Percentiles rank a stretch among this genome's conserved stretches.
Evolutionary conservation across 2,329 filamentous ascomycete genomes (phyloP).

Genomic region (Fusarium pininemorale): DNA sequence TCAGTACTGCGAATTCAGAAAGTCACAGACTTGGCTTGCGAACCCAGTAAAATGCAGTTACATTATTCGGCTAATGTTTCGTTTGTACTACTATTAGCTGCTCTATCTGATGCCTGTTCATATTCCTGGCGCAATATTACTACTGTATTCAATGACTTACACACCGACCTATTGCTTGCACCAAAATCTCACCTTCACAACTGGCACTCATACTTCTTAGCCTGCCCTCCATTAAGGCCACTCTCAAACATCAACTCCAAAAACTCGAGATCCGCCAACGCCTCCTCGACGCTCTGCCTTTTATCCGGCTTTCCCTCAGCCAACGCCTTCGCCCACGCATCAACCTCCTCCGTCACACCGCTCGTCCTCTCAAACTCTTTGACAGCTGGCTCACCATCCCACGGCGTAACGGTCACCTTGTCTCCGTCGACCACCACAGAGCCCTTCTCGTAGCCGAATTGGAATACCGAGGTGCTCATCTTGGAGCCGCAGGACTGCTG

Average conservation of each 20-base stretch:
- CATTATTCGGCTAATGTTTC: neutral
- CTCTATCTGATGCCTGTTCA: neutral
- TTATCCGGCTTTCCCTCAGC: slow-evolving; percentile 56
- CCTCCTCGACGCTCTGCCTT: slow-evolving; percentile 65
- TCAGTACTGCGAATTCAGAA: neutral
- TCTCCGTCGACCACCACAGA: slow-evolving; percentile 60
- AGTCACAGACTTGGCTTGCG: neutral
- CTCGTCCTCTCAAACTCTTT: slow-evolving; percentile 59
- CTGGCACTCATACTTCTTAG: slow-evolving; percentile 53
- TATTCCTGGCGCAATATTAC: neutral
- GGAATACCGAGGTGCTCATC: slow-evolving; percentile 62
- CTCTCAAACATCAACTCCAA: slow-evolving; percentile 62
- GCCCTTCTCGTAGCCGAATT: slow-evolving; percentile 67
- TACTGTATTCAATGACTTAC: neutral
- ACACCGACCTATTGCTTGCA: neutral
- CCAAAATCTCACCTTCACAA: slow-evolving; percentile 5
- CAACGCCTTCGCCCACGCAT: slow-evolving; percentile 67
- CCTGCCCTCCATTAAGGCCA: slow-evolving; percentile 54
- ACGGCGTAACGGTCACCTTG: slow-evolving; percentile 51
- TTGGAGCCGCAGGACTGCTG: slow-evolving; percentile 66
- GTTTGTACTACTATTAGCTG: neutral
- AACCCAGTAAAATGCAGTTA: neutral
- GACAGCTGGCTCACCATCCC: slow-evolving; percentile 45
- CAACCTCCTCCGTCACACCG: slow-evolving; percentile 68
- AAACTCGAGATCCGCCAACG: slow-evolving; percentile 68